Base-by-base conservation (phyloP, 768 basidiomycete genomes). In the Trametes coccinea region DNA sequence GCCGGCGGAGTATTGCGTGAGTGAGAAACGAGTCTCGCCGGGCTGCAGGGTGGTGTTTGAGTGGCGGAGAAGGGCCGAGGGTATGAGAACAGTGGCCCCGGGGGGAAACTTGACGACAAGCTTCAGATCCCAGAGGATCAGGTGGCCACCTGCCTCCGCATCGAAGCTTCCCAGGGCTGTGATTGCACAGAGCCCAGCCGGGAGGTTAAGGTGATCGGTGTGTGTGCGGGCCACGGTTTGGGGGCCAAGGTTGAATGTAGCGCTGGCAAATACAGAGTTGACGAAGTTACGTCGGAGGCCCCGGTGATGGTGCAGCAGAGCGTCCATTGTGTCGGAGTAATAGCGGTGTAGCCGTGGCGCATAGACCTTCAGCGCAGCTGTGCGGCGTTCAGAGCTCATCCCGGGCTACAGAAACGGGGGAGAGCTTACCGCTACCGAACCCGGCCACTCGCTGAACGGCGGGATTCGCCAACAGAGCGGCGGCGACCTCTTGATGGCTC, bases 161-260 rank as follows among this genome's bases (percentile, higher is more conserved):
- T 76, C 65, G 56, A 71, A 78, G 2, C 48, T 6, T 0, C 76
- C 76, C 0, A 71, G 52, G 0, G 74, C 66, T 1, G 62, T 67
- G 8, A 78, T 73, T 0, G 66, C 67, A 51, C 76, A 80, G 62
- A 71, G 69, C 0, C 75, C 74, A 44, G 63, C 70, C 0, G 75
- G 65, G 0, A 73, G 53, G 45, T 80, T 79, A 9, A 48, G 53
- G 29, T n/a, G 46, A 45, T 80, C 76, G 0, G 62, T 60, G 29
- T 76, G 76, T 0, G 63, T 47, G 0, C 34, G 39, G 0, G 68
- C 68, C 1, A 68, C 48, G 0, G 66, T 66, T 0, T 59, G 49
- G 0, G 53, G 54, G 1, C 73, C 73, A 27, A 76, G 69, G 49
- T 78, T 77, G 63, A 77, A 73, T 0, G 69, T 72, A 0, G 55